Percentiles rank a stretch among this genome's conserved stretches.
Evolutionary conservation across 139 green algal species (phyloP).

Genomic region (Tetraselmis chui): DNA sequence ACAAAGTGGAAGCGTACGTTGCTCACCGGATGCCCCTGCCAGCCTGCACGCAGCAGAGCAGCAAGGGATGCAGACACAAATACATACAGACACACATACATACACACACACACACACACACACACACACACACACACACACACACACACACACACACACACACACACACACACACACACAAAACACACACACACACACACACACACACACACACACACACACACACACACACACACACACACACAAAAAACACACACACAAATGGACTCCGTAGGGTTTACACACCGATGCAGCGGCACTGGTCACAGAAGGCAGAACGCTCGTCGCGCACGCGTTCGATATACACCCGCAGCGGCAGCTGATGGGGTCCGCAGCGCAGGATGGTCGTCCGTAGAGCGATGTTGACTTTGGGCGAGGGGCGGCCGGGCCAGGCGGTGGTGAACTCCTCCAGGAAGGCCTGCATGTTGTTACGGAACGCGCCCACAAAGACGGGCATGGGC

Average conservation of each 20-base stretch:
- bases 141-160: background rate
- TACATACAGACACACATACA: background rate
- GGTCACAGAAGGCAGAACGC: constrained; percentile 52
- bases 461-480: background rate
- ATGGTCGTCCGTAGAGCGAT: background rate
- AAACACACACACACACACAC: constrained; percentile 2
- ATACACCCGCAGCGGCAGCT: constrained; percentile 45
- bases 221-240: background rate
- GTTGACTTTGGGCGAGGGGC: background rate
- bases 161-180: constrained; percentile 3
- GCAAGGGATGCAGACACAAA: background rate
- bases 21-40: constrained; percentile 79
- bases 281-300: constrained; percentile 80
- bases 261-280: background rate
- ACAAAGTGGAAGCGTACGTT: constrained; percentile 81
- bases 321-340: constrained; percentile 34
- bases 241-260: background rate
- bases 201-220: constrained; percentile 2
- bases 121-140: background rate
- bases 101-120: background rate
- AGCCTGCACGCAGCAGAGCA: constrained; percentile 50
- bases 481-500: background rate
- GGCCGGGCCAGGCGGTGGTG: background rate
- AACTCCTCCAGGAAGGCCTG: background rate
- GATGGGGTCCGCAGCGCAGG: background rate